Evolutionary conservation across 2,329 filamentous ascomycete species (phyloP), one percentile per base, ranked within the genome.

Genomic region (Raffaelea albimanens): DNA sequence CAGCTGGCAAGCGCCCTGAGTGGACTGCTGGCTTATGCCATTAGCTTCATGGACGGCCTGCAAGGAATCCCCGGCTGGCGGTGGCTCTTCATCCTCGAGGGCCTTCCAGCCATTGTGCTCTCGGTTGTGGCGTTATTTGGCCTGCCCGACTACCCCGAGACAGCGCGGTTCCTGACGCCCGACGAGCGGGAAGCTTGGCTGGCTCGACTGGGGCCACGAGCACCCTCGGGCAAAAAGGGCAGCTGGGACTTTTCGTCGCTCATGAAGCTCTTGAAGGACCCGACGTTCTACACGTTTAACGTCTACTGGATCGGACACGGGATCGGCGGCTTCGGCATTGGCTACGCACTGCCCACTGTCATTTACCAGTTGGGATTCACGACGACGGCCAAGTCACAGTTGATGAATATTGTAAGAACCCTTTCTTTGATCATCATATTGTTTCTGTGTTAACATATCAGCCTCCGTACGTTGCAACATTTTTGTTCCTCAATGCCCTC

Each of bases 141-240:
- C 53, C 77, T 94, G 1, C 75, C 86, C 55, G 87, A 95, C 57
- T 94, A 88, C 55, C 89, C 89, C 0, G 86, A 88, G 53, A 80
- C 85, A 21, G 86, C 87, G 0, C 75, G 56, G 0, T 95, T 94
- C 59, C 71, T 95, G 20, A 81, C 78, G 0, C 75, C 80, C 9
- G 75, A 79, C 31, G 87, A 95, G 56, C 76, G 83, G 1, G 81
- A 87, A 42, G 83, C 93, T 0, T 67, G 88, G 2, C 75, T 93
- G 0, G 68, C 88, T 3, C 76, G 77, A 16, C 76, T 49, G 5
- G 58, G 56, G 5, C 48, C 52, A 5, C 45, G 55, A 1, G 60
- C 63, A 1, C 62, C 64, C 3, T 59, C 57, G 0, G 60, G 62
- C 2, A 57, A 56, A 31, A 56, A 56, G 14, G 58, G 57, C 34